Evolutionary conservation across 352 stramenopile species (phyloP).

Genomic region (Phytopythium vexans): DNA sequence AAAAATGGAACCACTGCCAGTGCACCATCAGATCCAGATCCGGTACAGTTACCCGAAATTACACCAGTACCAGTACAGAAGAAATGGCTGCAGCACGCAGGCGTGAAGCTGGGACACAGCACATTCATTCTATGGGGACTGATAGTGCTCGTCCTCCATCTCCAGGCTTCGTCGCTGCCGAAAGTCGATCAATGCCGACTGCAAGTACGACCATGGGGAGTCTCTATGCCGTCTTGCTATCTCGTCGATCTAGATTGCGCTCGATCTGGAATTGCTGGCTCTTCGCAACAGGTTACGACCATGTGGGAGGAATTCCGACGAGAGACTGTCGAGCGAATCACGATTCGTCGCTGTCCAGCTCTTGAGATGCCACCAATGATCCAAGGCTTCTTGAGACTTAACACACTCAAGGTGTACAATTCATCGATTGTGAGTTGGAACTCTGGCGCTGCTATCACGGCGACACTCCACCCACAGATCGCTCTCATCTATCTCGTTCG

Average conservation of each 20-base stretch:
- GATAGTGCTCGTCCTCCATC: slow-evolving; percentile 14
- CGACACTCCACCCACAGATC: slow-evolving; percentile 22
- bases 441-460: slow-evolving; percentile 17
- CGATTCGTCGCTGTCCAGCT: slow-evolving; percentile 22
- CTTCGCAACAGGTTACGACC: not conserved
- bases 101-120: slow-evolving; percentile 1
- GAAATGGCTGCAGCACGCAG: too few species aligned
- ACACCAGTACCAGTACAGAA: too few species aligned
- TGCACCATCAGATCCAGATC: too few species aligned
- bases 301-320: slow-evolving; percentile 20
- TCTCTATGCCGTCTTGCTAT: slow-evolving; percentile 12
- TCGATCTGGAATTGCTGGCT: not conserved
- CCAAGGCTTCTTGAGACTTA: slow-evolving; percentile 21
- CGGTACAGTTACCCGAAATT: too few species aligned
- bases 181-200: not conserved
- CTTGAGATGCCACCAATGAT: slow-evolving; percentile 30
- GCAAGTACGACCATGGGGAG: slow-evolving; percentile 1
- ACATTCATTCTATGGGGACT: slow-evolving; percentile 13
- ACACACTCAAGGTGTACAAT: slow-evolving; percentile 30
- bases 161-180: slow-evolving; percentile 5
- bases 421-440: slow-evolving; percentile 27
- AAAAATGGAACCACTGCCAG: too few species aligned
- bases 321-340: slow-evolving; percentile 13
- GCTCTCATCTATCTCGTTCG: slow-evolving; percentile 21
- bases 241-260: slow-evolving; percentile 33